Percentiles rank a stretch among this genome's conserved stretches.
These are phyloP conservation scores for Arthrobotrys conoides DNA, from an alignment of 2,329 filamentous ascomycete genomes.

Conservation along the genomic window DNA sequence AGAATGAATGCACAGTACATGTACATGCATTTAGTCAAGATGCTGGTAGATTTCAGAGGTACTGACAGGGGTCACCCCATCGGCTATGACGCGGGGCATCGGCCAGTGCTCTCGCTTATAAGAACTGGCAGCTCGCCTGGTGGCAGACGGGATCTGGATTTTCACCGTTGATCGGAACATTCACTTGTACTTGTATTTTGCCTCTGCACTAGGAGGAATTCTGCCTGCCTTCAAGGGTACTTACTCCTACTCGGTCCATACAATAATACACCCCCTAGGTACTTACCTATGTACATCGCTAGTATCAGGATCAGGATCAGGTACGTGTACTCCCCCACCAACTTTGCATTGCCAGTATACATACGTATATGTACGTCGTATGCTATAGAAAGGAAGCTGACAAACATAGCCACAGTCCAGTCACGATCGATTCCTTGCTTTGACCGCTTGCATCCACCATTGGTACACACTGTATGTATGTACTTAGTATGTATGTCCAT, in stretches of 20 bases:
- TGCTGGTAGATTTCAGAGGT: conserved; percentile 11
- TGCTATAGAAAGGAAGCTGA: no score
- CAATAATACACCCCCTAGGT: no score
- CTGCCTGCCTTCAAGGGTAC: background rate
- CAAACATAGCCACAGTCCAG: conserved; percentile 3
- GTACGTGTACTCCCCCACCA: no score
- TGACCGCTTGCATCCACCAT: conserved; percentile 39
- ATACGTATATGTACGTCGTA: no score
- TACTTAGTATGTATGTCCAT: background rate
- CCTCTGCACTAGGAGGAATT: background rate
- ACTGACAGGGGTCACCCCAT: conserved; percentile 10
- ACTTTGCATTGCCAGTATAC: no score
- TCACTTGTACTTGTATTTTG: conserved; percentile 1
- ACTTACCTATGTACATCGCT: no score
- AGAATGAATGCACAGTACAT: background rate
- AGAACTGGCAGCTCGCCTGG: conserved; percentile 14
- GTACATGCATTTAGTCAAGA: conserved; percentile 8
- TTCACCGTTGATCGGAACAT: conserved; percentile 24
- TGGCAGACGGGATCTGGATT: conserved; percentile 3
- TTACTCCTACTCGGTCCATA: background rate
- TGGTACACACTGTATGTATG: background rate
- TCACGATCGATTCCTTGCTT: conserved; percentile 2
- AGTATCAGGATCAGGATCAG: no score
- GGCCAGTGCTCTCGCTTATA: conserved; percentile 17
- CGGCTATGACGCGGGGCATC: conserved; percentile 24